These are phyloP conservation scores for Blumeria graminis DNA, from an alignment of 2,329 filamentous ascomycete species.

Conservation along the genomic window DNA sequence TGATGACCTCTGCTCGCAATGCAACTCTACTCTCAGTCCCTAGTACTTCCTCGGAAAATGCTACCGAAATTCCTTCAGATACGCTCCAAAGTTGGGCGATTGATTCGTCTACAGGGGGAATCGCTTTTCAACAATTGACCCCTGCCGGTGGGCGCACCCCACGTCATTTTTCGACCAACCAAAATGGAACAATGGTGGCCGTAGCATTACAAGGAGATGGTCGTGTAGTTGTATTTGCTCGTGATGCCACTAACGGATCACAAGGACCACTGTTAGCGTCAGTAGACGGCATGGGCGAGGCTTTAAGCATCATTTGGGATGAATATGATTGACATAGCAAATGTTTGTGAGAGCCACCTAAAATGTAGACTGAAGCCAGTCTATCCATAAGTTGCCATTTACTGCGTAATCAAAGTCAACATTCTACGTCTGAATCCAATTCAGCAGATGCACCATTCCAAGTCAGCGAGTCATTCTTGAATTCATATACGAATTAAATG, in stretches of 20 bases:
- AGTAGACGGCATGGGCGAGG: constrained; percentile 8
- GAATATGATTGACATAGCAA: constrained; percentile 4
- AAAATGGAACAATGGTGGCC: constrained; percentile 20
- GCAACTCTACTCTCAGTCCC: constrained; percentile 28
- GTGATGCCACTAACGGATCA: constrained; percentile 19
- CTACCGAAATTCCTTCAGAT: constrained; percentile 29
- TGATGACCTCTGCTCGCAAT: constrained; percentile 44
- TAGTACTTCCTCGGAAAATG: constrained; percentile 21
- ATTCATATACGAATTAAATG: no score
- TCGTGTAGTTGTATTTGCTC: constrained; percentile 19
- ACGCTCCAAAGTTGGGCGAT: constrained; percentile 39
- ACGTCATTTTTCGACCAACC: constrained; percentile 23
- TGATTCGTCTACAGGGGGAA: constrained; percentile 20
- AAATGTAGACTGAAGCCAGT: no score
- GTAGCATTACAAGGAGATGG: constrained; percentile 21
- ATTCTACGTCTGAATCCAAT: no score
- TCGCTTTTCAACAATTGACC: constrained; percentile 20
- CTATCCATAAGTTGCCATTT: no score
- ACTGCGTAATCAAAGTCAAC: no score
- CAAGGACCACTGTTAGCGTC: constrained; percentile 16
- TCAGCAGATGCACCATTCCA: no score
- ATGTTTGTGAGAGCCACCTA: no score
- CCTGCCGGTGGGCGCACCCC: constrained; percentile 22
- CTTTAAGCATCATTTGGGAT: constrained; percentile 13
- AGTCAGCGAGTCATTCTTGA: no score